Evolutionary conservation across 2,329 filamentous ascomycete species (phyloP).

Genomic region (Fusarium foetens): DNA sequence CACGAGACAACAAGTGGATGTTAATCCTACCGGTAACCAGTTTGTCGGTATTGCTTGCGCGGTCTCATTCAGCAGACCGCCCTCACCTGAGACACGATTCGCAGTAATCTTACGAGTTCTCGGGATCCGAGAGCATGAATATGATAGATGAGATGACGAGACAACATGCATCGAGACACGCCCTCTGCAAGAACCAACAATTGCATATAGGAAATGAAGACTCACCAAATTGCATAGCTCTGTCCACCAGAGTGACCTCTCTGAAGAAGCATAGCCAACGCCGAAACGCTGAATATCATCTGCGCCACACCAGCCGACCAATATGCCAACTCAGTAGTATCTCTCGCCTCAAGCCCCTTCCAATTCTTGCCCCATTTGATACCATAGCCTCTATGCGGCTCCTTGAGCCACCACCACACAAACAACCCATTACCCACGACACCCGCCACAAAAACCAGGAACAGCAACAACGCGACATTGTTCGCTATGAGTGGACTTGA

Average conservation of each 20-base stretch:
- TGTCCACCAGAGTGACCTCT: conserved; percentile 60
- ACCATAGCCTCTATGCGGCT: conserved; percentile 53
- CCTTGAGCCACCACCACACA: conserved; percentile 59
- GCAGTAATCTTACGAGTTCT: conserved; percentile 10
- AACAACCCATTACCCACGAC: conserved; percentile 55
- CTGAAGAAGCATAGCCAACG: conserved; percentile 56
- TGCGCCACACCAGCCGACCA: conserved; percentile 60
- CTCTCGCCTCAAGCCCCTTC: conserved; percentile 53
- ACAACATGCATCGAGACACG: conserved; percentile 23
- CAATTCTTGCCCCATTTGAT: conserved; percentile 59
- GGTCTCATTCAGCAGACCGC: not conserved
- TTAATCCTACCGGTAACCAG: not conserved
- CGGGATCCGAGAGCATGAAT: not conserved
- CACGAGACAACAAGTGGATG: not conserved
- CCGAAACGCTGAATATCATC: conserved; percentile 52
- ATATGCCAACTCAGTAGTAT: conserved; percentile 61
- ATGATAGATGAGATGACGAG: not conserved
- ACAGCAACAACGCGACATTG: conserved; percentile 53
- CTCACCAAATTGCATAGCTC: conserved; percentile 61
- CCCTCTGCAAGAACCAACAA: conserved; percentile 18
- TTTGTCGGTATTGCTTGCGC: not conserved
- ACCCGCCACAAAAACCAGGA: conserved; percentile 50
- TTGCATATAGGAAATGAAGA: conserved; percentile 43
- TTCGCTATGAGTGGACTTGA: conserved; percentile 54
- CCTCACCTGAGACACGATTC: conserved; percentile 24